Base-by-base conservation (phyloP, 1,139 yeast genomes). In the Arxiozyma telluris region DNA sequence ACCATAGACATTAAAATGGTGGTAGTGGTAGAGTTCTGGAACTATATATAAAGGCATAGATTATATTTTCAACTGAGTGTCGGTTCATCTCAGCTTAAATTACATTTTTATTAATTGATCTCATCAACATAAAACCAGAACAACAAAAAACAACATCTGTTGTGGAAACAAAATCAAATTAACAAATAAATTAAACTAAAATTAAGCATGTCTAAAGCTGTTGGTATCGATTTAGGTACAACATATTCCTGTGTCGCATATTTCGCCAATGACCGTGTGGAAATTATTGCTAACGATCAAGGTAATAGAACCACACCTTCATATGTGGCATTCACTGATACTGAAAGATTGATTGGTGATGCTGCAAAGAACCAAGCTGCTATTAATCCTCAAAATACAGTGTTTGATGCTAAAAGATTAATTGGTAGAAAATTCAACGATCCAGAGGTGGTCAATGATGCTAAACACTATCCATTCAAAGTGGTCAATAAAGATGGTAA, bases 151-250 rank as follows among this genome's bases (percentile, higher is more conserved):
- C 23, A 49, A 54, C 11, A 27, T 27, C 11, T 8, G 30, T 27
- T 27, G 30, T 50, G 55, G 51, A 48, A 7, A 52, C 4, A 53
- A 30, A 17, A 11, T 20, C n/a, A 44, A 23, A 5, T 44, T n/a
- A 12, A 27, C 39, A 44, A 55, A 48, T 20, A 41, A 50, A 39
- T n/a, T 50, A 62, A 54, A 41, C 22, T 43, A 41, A 66, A 53
- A 25, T 11, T 18, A 17, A 47, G 15, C 41, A 80, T 80, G 85
- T 74, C 83, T 54, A 81, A 78, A 73, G 89, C 90, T 73, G 81
- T 84, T 65, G 91, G 91, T 74, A 84, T 84, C 74, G 91, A 84
- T 77, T 83, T 84, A 78, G 91, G 91, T 75, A 84, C 91, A 58
- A 84, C 91, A 55, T 84, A 84, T 76, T 84, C 91, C 53, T 84